A percentile compares a stretch with the other conserved stretches of the same genome.
Conservation (phyloP, 331 rosid species). For the Quercus phellos region DNA sequence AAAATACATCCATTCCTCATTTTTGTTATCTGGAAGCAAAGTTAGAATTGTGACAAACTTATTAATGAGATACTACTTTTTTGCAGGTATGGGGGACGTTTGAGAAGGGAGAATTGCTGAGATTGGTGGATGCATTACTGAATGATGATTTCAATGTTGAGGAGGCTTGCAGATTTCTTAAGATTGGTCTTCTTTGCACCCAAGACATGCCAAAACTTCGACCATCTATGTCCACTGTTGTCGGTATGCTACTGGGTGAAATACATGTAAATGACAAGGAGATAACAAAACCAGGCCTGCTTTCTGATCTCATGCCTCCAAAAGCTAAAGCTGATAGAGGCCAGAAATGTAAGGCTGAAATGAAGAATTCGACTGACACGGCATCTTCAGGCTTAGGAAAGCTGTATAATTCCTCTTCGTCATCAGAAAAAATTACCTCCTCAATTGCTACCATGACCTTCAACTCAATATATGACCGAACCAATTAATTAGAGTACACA, state of each 20-base stretch:
- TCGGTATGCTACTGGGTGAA: slow-evolving; percentile 61
- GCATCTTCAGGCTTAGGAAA: slow-evolving; percentile 33
- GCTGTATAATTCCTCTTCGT: slow-evolving; percentile 35
- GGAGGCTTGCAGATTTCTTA: slow-evolving; percentile 65
- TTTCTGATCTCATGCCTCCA: slow-evolving; percentile 50
- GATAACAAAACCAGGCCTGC: slow-evolving; percentile 64
- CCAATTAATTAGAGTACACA: slow-evolving; percentile 19
- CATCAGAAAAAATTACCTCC: slow-evolving; percentile 19
- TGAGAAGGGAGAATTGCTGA: slow-evolving; percentile 48
- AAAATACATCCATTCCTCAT: neutral
- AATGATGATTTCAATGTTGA: slow-evolving; percentile 37
- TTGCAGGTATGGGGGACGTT: slow-evolving; percentile 66
- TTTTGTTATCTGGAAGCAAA: neutral
- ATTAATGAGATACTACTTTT: neutral
- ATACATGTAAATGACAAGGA: slow-evolving; percentile 34
- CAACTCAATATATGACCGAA: slow-evolving; percentile 67
- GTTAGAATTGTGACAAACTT: neutral
- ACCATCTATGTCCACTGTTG: slow-evolving; percentile 73
- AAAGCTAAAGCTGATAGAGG: slow-evolving; percentile 13
- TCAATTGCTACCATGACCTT: slow-evolving; percentile 70
- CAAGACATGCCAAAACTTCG: slow-evolving; percentile 78
- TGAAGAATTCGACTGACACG: slow-evolving; percentile 25
- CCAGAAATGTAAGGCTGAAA: slow-evolving; percentile 22
- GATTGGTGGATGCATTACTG: slow-evolving; percentile 46
- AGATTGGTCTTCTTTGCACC: slow-evolving; percentile 81